A percentile compares a stretch with the other conserved stretches of the same genome.
These are phyloP conservation scores for Ogataea parapolymorpha DNA, from an alignment of 805 yeast genomes.

Conservation along the genomic window DNA sequence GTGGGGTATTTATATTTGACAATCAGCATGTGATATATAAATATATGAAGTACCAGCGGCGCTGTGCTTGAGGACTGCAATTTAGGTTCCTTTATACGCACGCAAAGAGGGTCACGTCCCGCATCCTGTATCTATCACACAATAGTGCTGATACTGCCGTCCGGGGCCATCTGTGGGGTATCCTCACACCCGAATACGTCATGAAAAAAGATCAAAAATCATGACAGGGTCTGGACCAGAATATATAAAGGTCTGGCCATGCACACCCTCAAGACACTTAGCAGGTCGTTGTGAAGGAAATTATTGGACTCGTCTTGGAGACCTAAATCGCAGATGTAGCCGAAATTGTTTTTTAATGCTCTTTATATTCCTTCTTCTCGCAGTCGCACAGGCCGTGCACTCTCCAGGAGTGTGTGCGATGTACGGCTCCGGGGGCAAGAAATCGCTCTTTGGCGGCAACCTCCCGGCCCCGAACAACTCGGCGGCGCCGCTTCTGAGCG, in stretches of 20 bases:
- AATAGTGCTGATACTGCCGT: neutral
- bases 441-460: conserved; percentile 69
- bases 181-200: conserved; percentile 12
- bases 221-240: neutral
- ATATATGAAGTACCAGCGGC: neutral
- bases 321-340: neutral
- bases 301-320: neutral
- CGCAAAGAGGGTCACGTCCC: neutral
- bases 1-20: conserved; percentile 10
- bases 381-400: conserved; percentile 25
- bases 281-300: too few species aligned
- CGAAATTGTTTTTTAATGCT: conserved; percentile 4
- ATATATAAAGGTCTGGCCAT: too few species aligned
- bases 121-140: neutral
- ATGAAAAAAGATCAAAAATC: conserved; percentile 1
- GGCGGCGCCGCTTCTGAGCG: conserved; percentile 45
- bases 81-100: neutral
- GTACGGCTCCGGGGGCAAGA: conserved; percentile 70
- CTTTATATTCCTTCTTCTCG: conserved; percentile 6
- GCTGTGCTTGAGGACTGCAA: neutral
- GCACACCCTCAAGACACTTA: too few species aligned
- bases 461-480: conserved; percentile 72
- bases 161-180: neutral
- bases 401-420: conserved; percentile 49
- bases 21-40: conserved; percentile 7